Evolutionary conservation across 148 eudicot genomes (phyloP).

Genomic region (Rhododendron mucronatum): DNA sequence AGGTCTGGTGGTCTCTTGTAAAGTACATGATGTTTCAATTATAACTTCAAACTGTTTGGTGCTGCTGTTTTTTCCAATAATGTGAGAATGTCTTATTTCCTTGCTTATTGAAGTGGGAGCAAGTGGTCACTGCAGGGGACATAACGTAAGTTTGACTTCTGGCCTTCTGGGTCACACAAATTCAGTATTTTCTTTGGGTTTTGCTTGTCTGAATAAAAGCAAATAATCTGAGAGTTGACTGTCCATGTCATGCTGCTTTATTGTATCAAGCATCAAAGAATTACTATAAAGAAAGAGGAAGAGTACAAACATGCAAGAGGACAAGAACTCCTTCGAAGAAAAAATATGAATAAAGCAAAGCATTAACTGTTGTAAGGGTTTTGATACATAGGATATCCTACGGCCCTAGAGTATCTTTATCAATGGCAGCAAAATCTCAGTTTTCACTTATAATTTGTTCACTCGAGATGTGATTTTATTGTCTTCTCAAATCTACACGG

Average conservation of each 20-base stretch:
- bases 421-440: not conserved
- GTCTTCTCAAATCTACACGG: not conserved
- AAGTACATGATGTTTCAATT: no score
- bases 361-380: not conserved
- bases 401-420: not conserved
- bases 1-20: no score
- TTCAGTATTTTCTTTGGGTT: not conserved
- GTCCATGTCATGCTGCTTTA: not conserved
- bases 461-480: not conserved
- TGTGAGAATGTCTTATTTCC: no score
- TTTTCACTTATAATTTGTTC: not conserved
- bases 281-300: not conserved
- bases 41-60: no score
- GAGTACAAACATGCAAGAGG: not conserved
- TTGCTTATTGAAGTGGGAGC: no score
- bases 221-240: not conserved
- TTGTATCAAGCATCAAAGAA: not conserved
- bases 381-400: not conserved
- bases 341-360: not conserved
- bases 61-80: no score
- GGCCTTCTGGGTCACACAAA: not conserved
- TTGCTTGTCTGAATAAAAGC: not conserved
- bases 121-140: constrained; percentile 62
- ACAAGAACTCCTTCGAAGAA: not conserved
- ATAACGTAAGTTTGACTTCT: constrained; percentile 58